Conservation (phyloP, 331 rosid species). For the Erythrophleum ivorense region DNA sequence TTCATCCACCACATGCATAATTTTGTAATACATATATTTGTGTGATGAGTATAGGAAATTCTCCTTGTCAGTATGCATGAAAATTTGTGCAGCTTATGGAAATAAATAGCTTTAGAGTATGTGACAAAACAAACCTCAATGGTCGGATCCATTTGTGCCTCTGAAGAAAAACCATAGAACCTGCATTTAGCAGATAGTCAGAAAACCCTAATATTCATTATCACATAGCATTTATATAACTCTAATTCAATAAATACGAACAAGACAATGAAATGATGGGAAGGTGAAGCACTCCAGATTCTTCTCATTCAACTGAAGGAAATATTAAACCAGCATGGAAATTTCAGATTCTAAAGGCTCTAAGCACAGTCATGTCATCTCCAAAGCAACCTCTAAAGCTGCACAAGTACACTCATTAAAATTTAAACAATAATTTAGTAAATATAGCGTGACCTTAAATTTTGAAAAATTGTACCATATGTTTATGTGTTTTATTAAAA, state of each 20-base stretch:
- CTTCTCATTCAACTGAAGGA: conserved; percentile 32
- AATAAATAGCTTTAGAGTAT: conserved; percentile 21
- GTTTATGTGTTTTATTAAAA: background rate
- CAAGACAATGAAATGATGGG: conserved; percentile 15
- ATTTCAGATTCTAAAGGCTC: conserved; percentile 28
- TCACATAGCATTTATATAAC: conserved; percentile 3
- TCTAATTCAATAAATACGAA: conserved; percentile 20
- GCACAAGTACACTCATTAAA: background rate
- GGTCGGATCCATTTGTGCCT: conserved; percentile 92
- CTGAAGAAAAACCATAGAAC: conserved; percentile 95
- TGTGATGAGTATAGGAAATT: conserved; percentile 35
- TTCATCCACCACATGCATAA: conserved; percentile 29
- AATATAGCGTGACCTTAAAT: conserved; percentile 20
- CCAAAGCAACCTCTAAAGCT: conserved; percentile 35
- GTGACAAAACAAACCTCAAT: conserved; percentile 67
- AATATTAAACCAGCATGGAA: conserved; percentile 12
- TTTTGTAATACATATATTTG: conserved; percentile 1
- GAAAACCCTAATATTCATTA: conserved; percentile 21
- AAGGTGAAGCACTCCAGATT: conserved; percentile 7
- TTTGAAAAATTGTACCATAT: conserved; percentile 6
- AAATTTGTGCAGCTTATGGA: conserved; percentile 36
- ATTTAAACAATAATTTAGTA: background rate
- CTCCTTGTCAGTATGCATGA: conserved; percentile 27
- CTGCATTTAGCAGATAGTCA: conserved; percentile 52
- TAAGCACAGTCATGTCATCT: conserved; percentile 24